Evolutionary conservation across 306 rosid genomes (phyloP), one percentile per base, ranked within the genome.

Genomic region (Prunus dulcis): DNA sequence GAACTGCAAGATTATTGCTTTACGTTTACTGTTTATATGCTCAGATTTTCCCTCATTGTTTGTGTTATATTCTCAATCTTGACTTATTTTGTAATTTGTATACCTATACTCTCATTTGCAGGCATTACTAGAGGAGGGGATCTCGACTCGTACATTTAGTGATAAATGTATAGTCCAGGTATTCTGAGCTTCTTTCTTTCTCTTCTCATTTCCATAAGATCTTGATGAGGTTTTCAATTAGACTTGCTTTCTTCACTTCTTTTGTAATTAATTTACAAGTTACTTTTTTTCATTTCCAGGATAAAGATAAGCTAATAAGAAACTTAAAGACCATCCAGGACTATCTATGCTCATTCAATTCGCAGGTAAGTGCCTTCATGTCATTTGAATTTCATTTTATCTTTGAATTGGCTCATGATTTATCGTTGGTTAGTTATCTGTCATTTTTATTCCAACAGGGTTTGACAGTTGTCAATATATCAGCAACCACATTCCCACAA

Each of bases 121-220:
- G 99, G 99, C 99, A 82, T 86, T 95, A 77, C 91, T 95, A 58
- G 98, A 95, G 87, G 99, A 95, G 78, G 93, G 93, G 93, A 88
- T 95, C 50, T 73, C 87, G 12, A 79, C 83, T 38, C 88, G 90
- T 41, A 82, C 91, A 49, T 85, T 88, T 76, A 84, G 55, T 38
- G 98, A 88, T 50, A 90, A 88, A 78, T 88, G 82, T 80, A 84
- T 86, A 23, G 79, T 79, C 56, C 87, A 88, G 97, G 98, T 95
- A 83, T 25, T 56, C 5, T 9, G 27, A 6, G 23, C 28, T 2
- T 3, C 20, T 56, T 56, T 56, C 20, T 11, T 20, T 56, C 23
- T 20, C 27, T 56, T 20, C 15, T 56, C 28, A 20, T 56, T 20
- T 22, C 62, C 6, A 12, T 53, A 5, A n/a, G 50, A 30, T 30